Base-by-base conservation (phyloP, 2,329 filamentous ascomycete species). In the Tolypocladium nubicola region DNA sequence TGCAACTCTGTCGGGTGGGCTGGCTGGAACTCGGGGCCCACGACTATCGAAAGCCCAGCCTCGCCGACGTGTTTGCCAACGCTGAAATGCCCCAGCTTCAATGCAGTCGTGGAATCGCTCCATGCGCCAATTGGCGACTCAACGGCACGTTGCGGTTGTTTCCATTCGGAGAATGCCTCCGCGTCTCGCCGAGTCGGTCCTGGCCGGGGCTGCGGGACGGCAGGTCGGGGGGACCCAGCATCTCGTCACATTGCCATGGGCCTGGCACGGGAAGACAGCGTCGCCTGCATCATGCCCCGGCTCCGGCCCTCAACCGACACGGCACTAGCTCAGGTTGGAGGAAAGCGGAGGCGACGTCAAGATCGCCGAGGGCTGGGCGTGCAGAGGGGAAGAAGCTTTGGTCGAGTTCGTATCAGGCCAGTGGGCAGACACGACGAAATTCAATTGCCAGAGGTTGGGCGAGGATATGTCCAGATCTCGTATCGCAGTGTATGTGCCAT, bases 1-100 rank as follows among this genome's bases (percentile, higher is more conserved):
- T 57, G 58, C 55, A 53, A 43, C 53, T 58, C 26, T 58, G 53
- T 35, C 33, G 54, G 38, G 49, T 39, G 52, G 13, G 52, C 30
- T 37, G 37, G 38, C 30, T 39, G 21, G 23, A 30, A 14, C 45
- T 33, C 14, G 45, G 6, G 23, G 52, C 16, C 13, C 14, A 33
- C n/a, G 19, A 40, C 52, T n/a, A 41, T 53, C 16, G 37, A 33
- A 39, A 54, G 23, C 23, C 57, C 54, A 54, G 35, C 39, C 47
- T 43, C 49, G 23, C 52, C 37, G 26, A 41, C 37, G 30, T 26
- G 37, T 37, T 23, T n/a, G 19, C 52, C n/a, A 54, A 14, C 35
- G 3, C 19, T 30, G 26, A 8, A 10, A 21, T 14, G 47, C 13
- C 21, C 5, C 5, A 8, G 3, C 26, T 13, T 33, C 26, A 7